These are phyloP conservation scores for Aegilops bicornis DNA, from an alignment of 176 grass and related monocot genomes.

Conservation along the genomic window DNA sequence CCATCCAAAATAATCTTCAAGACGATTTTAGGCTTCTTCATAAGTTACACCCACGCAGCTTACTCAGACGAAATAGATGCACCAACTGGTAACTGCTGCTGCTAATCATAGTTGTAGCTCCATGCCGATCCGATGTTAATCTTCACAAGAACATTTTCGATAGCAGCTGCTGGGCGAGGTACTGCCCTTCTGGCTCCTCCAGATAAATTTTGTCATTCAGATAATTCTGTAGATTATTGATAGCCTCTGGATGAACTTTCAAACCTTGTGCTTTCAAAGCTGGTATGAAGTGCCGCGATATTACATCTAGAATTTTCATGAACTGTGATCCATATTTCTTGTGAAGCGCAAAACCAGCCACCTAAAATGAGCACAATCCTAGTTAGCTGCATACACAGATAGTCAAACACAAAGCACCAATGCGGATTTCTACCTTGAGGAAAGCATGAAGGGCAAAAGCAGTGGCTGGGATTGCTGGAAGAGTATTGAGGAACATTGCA, in stretches of 20 bases:
- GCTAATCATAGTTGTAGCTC: background rate
- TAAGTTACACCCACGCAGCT: background rate
- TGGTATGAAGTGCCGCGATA: constrained; percentile 62
- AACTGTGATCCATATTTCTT: constrained; percentile 77
- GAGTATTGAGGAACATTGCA: constrained; percentile 72
- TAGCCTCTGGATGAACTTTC: constrained; percentile 41
- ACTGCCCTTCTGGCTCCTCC: constrained; percentile 75
- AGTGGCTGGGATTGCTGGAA: constrained; percentile 67
- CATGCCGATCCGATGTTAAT: constrained; percentile 7
- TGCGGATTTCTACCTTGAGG: constrained; percentile 52
- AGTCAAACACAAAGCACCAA: background rate
- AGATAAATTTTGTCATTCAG: constrained; percentile 61
- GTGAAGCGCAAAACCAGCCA: constrained; percentile 77
- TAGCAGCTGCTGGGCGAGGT: constrained; percentile 49
- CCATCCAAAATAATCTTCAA: background rate
- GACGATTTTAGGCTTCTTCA: background rate
- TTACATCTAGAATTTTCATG: constrained; percentile 63
- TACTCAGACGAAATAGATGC: background rate
- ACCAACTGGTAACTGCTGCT: background rate
- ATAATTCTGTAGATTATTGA: constrained; percentile 65
- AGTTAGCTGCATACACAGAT: background rate
- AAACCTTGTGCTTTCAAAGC: constrained; percentile 63
- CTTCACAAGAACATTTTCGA: constrained; percentile 49
- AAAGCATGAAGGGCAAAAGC: constrained; percentile 82
- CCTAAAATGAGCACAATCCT: constrained; percentile 44